Base-by-base conservation (phyloP, 306 rosid species). In the Potentilla sterilis region DNA sequence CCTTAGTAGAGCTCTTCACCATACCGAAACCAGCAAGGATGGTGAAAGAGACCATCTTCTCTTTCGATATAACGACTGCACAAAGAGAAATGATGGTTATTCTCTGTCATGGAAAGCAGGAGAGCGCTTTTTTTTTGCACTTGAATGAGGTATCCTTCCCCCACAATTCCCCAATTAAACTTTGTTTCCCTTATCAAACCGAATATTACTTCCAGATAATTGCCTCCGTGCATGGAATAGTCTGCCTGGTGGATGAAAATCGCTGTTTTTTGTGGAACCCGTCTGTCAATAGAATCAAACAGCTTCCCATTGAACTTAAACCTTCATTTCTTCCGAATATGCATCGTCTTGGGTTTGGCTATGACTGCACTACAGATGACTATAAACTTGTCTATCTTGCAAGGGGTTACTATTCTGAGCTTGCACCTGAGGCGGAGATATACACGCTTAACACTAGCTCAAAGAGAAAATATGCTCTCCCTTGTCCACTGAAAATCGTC, bases 211-310 rank as follows among this genome's bases (percentile, higher is more conserved):
- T 24, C 7, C 37, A 58, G 5, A 4, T 58, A 58, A 37, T 58
- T 9, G 38, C 37, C 2, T 58, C 16, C 0, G 65, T 58, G 16
- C 28, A 58, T 58, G 38, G 37, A 32, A 24, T 58, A 24, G 62
- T 55, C 62, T 21, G 62, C 62, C 13, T 55, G 62, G 62, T n/a
- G 12, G 5, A n/a, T 11, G 4, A 58, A 58, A 28, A 37, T 21
- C n/a, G 37, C 65, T 58, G 37, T 24, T 22, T 58, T 22, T 11
- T 58, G 64, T 58, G 65, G 65, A 58, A 58, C 65, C 65, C 38
- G 7, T 58, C 18, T 24, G 9, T 58, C 37, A 24, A 58, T 10
- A 58, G 16, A 58, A 28, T 14, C 37, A 58, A 22, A 28, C 6
- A 58, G 65, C 35, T 58, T 9, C 38, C 37, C 6, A 9, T 58